Base-by-base conservation (phyloP, 2,329 filamentous ascomycete genomes). In the Alternaria burnsii region DNA sequence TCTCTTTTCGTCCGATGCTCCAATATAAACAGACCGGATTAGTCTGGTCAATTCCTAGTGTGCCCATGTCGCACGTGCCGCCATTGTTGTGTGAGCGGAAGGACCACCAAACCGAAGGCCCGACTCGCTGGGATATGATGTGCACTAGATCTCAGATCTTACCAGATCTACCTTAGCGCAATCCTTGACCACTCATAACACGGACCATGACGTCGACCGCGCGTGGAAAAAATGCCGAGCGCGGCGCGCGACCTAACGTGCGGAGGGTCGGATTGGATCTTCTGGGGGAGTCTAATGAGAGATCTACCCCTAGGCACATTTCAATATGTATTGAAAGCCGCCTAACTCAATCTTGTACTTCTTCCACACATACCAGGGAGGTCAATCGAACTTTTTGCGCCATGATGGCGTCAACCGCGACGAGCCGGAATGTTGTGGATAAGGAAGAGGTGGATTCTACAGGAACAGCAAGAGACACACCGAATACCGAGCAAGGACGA, bases 401-500 rank as follows among this genome's bases (percentile, higher is more conserved):
- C 46, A 41, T 44, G 14, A 67, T 69, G 66, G 56, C 60, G 30
- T 65, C 62, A 52, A 42, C 53, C n/a, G 57, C 52, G 20, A 56
- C 61, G 32, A 42, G 48, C n/a, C 58, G 59, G 41, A 58, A 55
- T 53, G 46, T 22, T 5, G 50, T 44, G 52, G 41, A 58, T 28
- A 53, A 58, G 28, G 62, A 71, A 50, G 65, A 66, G 42, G 43
- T 48, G 44, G 63, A 65, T 30, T 55, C 50, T 14, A 52, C 59
- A 24, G 53, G 55, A 43, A 59, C 57, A 43, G 63, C 59, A 55
- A 59, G 56, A 20, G 46, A 58, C 36, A 60, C 43, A 44, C 41
- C 47, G 5, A 60, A 43, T 46, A 56, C 65, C 40, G 61, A 67
- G 34, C 61, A 56, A 12, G 53, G 34, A 34, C 53, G 44, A 48